phyloP scores from a whole-genome alignment of 768 basidiomycete species.

The Kwoniella dendrophila region DNA sequence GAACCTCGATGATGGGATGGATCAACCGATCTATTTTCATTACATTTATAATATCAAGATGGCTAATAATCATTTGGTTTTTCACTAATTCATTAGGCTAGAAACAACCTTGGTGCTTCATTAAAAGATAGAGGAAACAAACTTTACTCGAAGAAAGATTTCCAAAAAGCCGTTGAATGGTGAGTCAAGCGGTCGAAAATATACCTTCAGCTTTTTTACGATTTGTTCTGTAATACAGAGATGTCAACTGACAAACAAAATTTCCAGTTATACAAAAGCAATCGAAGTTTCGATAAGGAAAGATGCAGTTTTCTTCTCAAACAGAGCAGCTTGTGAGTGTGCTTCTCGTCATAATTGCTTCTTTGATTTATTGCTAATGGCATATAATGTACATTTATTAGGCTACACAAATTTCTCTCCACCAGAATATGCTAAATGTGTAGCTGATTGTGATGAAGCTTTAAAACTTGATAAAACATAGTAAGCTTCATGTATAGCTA shows the following conservation, averaged over 20 bases:
- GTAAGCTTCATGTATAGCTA: slow-evolving; percentile 26
- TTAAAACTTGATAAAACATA: slow-evolving; percentile 80
- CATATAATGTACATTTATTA: slow-evolving; percentile 47
- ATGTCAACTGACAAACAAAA: slow-evolving; percentile 14
- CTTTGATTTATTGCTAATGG: slow-evolving; percentile 1
- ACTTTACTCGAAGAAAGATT: slow-evolving; percentile 58
- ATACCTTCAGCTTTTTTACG: no score
- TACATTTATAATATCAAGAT: slow-evolving; percentile 35
- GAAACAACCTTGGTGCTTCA: slow-evolving; percentile 62
- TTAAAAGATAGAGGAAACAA: slow-evolving; percentile 60
- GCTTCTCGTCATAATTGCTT: neutral
- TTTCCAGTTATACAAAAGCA: slow-evolving; percentile 59
- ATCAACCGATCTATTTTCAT: neutral
- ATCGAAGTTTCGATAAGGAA: slow-evolving; percentile 60
- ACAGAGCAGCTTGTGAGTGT: slow-evolving; percentile 91
- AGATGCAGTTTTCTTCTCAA: slow-evolving; percentile 93
- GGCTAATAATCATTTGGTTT: neutral
- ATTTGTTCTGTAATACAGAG: neutral
- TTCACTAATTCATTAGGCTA: slow-evolving; percentile 22
- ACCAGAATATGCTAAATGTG: slow-evolving; percentile 76
- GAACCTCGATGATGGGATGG: no score
- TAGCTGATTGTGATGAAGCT: slow-evolving; percentile 86
- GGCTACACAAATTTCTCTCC: slow-evolving; percentile 91
- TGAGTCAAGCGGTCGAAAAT: slow-evolving; percentile 17
- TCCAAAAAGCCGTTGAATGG: slow-evolving; percentile 56